Evolutionary conservation across 768 basidiomycete species (phyloP).

Genomic region (Leccinum fibrillosum): DNA sequence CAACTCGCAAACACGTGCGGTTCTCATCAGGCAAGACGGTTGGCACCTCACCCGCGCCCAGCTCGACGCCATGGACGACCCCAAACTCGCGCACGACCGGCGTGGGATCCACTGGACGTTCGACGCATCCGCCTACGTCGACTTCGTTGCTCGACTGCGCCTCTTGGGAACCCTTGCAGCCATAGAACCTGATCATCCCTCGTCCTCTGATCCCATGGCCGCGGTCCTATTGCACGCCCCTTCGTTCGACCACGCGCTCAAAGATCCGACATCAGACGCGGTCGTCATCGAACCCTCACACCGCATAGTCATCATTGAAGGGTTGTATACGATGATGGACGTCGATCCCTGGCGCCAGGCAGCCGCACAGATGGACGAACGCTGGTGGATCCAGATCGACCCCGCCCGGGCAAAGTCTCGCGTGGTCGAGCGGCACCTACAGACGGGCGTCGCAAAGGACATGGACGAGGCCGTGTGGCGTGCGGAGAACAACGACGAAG

Average conservation of each 20-base stretch:
- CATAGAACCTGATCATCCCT: slow-evolving; percentile 33
- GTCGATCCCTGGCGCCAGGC: slow-evolving; percentile 70
- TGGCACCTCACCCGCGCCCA: slow-evolving; percentile 86
- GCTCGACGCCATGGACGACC: slow-evolving; percentile 73
- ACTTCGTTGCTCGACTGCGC: slow-evolving; percentile 61
- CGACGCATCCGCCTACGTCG: slow-evolving; percentile 66
- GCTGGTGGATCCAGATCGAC: slow-evolving; percentile 70
- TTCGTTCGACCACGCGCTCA: slow-evolving; percentile 83
- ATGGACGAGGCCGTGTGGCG: slow-evolving; percentile 63
- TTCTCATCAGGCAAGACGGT: slow-evolving; percentile 82
- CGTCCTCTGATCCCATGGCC: slow-evolving; percentile 65
- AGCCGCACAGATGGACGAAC: slow-evolving; percentile 64
- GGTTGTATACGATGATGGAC: slow-evolving; percentile 81
- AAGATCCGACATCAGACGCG: slow-evolving; percentile 69
- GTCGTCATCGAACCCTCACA: slow-evolving; percentile 58
- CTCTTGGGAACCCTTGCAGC: slow-evolving; percentile 19
- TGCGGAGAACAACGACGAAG: slow-evolving; percentile 71
- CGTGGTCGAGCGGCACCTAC: slow-evolving; percentile 70
- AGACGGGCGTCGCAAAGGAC: slow-evolving; percentile 69
- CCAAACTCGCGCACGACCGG: slow-evolving; percentile 70
- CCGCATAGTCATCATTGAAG: slow-evolving; percentile 84
- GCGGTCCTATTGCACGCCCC: slow-evolving; percentile 40
- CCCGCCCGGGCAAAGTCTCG: slow-evolving; percentile 52
- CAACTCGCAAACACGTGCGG: slow-evolving; percentile 33
- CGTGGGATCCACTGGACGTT: slow-evolving; percentile 94